Conservation (phyloP, 495 filamentous ascomycete genomes). For the Pyronema domesticum region DNA sequence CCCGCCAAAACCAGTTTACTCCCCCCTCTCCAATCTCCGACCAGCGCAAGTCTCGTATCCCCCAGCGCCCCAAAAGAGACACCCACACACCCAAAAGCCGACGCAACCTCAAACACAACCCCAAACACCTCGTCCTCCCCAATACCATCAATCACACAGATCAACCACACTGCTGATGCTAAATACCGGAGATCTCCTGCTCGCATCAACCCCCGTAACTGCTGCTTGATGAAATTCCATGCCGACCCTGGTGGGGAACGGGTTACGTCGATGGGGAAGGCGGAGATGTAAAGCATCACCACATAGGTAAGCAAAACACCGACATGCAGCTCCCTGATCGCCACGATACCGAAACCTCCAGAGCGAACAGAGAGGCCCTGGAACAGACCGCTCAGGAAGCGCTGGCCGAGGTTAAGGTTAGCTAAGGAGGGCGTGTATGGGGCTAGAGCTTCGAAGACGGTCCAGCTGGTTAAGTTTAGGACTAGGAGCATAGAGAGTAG, state of each 20-base stretch:
- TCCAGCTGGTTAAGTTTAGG: conserved; percentile 70
- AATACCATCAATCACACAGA: conserved; percentile 55
- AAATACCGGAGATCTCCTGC: conserved; percentile 83
- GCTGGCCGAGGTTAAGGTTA: conserved; percentile 36
- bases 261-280: conserved; percentile 9
- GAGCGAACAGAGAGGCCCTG: conserved; percentile 62
- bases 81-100: conserved; percentile 72
- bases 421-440: conserved; percentile 50
- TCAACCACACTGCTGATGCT: conserved; percentile 39
- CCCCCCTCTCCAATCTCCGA: conserved; percentile 47
- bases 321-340: conserved; percentile 50
- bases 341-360: conserved; percentile 70
- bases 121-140: conserved; percentile 68
- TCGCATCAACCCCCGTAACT: conserved; percentile 56
- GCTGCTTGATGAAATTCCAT: conserved; percentile 38
- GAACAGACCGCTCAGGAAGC: conserved; percentile 62
- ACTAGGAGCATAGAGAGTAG: conserved; percentile 50
- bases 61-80: conserved; percentile 52
- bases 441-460: conserved; percentile 60
- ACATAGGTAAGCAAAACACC: conserved; percentile 65
- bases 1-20: conserved; percentile 62
- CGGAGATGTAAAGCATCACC: conserved; percentile 53
- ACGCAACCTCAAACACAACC: conserved; percentile 69
- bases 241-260: not conserved
- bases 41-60: conserved; percentile 51